Base-by-base conservation (phyloP, 257 asterid species). In the Fraxinus cuspidata region DNA sequence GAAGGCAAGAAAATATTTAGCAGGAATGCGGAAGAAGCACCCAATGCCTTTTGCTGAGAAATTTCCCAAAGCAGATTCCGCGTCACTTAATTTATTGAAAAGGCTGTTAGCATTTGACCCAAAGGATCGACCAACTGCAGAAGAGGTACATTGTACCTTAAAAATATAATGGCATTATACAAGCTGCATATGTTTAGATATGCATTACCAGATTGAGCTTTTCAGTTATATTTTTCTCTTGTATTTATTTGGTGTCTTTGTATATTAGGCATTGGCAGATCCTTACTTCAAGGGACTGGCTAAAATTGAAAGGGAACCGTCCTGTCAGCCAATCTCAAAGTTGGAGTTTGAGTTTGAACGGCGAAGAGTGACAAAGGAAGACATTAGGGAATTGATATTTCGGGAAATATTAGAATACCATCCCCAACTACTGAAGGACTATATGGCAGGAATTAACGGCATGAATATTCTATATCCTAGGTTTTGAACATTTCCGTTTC, bases 301-400 rank as follows among this genome's bases (percentile, higher is more conserved):
- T 28, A 92, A 91, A 83, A 81, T 89, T 77, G 99, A 91, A 89
- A 85, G 97, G 82, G 99, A 94, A 83, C 99, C 99, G 28, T 88
- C 97, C 63, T 87, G 95, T 86, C 92, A 84, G 81, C 97, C 94
- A 65, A 89, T 94, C 82, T 92, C 97, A 7, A 94, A 92, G 91
- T 79, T 93, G 75, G 99, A 95, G 86, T 95, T 95, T 87, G 99
- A 91, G 81, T 95, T 95, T 66, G 99, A 95, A 84, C 81, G 91
- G 53, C 87, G 96, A 77, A 88, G 93, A 85, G 81, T 91, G 79
- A 90, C 97, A 29, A 91, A 91, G 88, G 99, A 94, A 49, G 99
- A 92, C 77, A 71, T 94, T 49, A 86, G 96, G 86, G 98, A 94
- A 73, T 73, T 94, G 74, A 89, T 94, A 81, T 94, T 81, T 79